Conservation (phyloP, 2,329 filamentous ascomycete species). For the Helotiales sp. region DNA sequence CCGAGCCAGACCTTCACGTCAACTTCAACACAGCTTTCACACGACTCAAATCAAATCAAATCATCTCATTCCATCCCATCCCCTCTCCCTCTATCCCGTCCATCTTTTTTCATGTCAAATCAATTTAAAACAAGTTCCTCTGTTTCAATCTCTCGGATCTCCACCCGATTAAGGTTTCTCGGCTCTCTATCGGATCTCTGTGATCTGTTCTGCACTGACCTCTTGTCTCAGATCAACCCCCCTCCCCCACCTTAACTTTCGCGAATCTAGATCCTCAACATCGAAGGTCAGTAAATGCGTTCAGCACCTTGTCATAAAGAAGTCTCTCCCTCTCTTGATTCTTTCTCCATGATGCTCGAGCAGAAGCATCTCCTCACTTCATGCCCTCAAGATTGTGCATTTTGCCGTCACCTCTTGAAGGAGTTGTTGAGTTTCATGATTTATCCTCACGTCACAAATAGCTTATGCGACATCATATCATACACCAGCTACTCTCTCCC, state of each 20-base stretch:
- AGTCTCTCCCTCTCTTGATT: not conserved
- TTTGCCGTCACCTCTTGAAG: not conserved
- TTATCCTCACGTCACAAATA: not conserved
- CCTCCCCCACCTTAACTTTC: too few relatives aligned
- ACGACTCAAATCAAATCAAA: too few relatives aligned
- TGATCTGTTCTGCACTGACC: not conserved
- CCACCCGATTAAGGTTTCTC: not conserved
- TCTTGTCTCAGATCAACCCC: conserved; percentile 1
- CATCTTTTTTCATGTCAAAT: not conserved
- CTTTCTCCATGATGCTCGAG: too few relatives aligned
- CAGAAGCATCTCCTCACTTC: not conserved
- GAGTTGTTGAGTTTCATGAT: not conserved
- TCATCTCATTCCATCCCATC: not conserved
- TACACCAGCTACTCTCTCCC: not conserved
- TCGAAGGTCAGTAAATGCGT: not conserved
- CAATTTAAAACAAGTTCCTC: not conserved
- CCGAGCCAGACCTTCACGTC: too few relatives aligned
- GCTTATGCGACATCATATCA: not conserved
- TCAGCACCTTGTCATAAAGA: not conserved
- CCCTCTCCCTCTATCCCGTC: not conserved
- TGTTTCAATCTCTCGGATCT: conserved; percentile 3
- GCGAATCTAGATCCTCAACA: not conserved
- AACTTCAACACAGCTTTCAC: too few relatives aligned
- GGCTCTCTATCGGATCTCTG: not conserved
- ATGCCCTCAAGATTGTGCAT: not conserved